A percentile compares a stretch with the other conserved stretches of the same genome.
phyloP scores from a whole-genome alignment of 805 yeast genomes.

The Pichia deserticola region DNA sequence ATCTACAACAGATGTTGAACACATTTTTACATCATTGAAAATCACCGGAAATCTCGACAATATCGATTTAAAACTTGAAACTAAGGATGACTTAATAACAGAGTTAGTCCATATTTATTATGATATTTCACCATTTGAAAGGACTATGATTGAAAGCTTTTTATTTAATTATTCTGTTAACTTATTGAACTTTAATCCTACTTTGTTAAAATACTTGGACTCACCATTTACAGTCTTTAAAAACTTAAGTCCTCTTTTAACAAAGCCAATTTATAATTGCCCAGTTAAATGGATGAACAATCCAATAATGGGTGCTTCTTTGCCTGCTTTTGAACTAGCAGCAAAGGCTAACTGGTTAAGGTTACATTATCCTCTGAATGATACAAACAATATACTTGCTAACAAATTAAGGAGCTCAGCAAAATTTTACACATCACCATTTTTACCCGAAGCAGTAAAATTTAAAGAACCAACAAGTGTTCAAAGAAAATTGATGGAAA shows the following conservation, averaged over 20 bases:
- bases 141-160: constrained; percentile 37
- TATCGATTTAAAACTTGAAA: too few species aligned
- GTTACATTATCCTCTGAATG: constrained; percentile 13
- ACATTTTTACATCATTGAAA: too few species aligned
- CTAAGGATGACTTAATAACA: too few species aligned
- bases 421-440: constrained; percentile 6
- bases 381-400: not conserved
- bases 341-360: constrained; percentile 31
- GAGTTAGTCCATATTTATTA: too few species aligned
- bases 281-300: constrained; percentile 28
- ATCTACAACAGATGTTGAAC: too few species aligned
- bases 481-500: constrained; percentile 10
- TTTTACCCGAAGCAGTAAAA: constrained; percentile 5
- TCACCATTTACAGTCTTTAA: constrained; percentile 34
- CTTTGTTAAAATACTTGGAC: constrained; percentile 26
- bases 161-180: constrained; percentile 34
- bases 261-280: constrained; percentile 26
- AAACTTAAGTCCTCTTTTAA: constrained; percentile 23
- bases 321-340: constrained; percentile 29
- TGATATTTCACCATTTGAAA: constrained; percentile 16
- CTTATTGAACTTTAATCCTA: constrained; percentile 26
- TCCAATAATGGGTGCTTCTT: constrained; percentile 32
- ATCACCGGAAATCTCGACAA: too few species aligned
- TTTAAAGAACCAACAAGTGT: constrained; percentile 5
- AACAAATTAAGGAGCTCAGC: constrained; percentile 1